Base-by-base conservation (phyloP, 2,329 filamentous ascomycete species). In the Fusarium tuaranense region DNA sequence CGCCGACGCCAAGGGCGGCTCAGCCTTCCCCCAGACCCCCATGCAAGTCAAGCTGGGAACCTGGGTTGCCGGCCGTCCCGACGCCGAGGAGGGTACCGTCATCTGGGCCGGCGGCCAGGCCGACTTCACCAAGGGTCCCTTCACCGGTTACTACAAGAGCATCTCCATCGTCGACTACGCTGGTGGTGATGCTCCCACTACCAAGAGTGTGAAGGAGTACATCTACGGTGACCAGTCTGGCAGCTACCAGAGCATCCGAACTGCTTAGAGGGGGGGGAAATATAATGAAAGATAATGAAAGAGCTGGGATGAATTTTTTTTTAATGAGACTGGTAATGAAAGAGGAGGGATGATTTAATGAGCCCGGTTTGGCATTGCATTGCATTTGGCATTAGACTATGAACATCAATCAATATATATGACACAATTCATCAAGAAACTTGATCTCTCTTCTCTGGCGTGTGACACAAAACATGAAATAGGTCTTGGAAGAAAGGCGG, bases 31-130 rank as follows among this genome's bases (percentile, higher is more conserved):
- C 55, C 92, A 94, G 86, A 93, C 92, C 7, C 92, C 92, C 62
- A 92, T 92, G 89, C 89, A 91, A 81, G 81, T 94, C 80, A 92
- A 91, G 82, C 83, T 94, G 38, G 92, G 93, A 71, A 88, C 89
- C 75, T 94, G 92, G 92, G 88, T 89, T 46, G 90, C 86, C 48
- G 90, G 90, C 46, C 83, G 87, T 76, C 82, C 84, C 59, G 82
- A 84, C 66, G 93, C 94, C 74, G 80, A 89, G 18, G 81, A 88
- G 64, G 94, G 94, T 67, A 97, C 94, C 34, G 92, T 95, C 69
- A 70, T 86, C 65, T 92, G 91, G 91, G 90, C 91, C 46, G 92
- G 92, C 73, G 93, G 92, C 71, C 74, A 80, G 67, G 83, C 86
- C 72, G 83, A 87, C 75, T 87, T 85, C 78, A 78, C 73, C 57